Evolutionary conservation across 2,329 filamentous ascomycete species (phyloP).

Genomic region (Metarhizium album): DNA sequence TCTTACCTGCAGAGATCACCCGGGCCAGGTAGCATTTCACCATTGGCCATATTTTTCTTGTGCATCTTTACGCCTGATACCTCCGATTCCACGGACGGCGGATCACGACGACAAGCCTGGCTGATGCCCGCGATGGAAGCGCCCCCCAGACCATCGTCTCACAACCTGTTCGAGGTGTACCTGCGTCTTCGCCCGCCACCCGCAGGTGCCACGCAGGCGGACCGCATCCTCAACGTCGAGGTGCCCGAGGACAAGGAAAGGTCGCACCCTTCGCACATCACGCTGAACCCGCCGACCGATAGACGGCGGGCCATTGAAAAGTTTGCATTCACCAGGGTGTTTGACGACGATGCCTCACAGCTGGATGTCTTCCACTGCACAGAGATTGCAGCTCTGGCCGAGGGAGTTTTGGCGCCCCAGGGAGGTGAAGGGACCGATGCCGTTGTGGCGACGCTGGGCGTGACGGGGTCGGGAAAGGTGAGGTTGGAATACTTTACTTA

Average conservation of each 20-base stretch:
- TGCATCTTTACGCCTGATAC: not conserved
- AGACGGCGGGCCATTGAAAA: conserved; percentile 82
- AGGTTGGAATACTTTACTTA: too few species aligned
- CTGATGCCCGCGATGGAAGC: conserved; percentile 25
- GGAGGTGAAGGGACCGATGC: conserved; percentile 78
- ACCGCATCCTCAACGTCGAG: conserved; percentile 76
- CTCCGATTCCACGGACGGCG: not conserved
- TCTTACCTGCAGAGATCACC: not conserved
- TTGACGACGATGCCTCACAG: conserved; percentile 77
- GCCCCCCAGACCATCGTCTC: conserved; percentile 16
- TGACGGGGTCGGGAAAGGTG: conserved; percentile 95
- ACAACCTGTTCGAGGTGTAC: conserved; percentile 79
- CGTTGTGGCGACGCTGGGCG: conserved; percentile 79
- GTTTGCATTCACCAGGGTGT: conserved; percentile 89
- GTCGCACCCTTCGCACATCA: conserved; percentile 54
- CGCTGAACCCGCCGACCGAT: conserved; percentile 71
- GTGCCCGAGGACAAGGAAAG: conserved; percentile 28
- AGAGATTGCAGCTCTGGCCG: conserved; percentile 62
- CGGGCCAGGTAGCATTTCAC: not conserved
- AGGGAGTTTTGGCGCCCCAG: conserved; percentile 65
- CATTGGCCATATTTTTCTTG: not conserved
- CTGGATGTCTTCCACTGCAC: conserved; percentile 78
- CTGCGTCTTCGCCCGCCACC: conserved; percentile 68
- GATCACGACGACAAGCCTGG: not conserved
- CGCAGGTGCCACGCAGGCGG: conserved; percentile 30